Conservation (phyloP, 257 asterid species). For the Vinca minor region DNA sequence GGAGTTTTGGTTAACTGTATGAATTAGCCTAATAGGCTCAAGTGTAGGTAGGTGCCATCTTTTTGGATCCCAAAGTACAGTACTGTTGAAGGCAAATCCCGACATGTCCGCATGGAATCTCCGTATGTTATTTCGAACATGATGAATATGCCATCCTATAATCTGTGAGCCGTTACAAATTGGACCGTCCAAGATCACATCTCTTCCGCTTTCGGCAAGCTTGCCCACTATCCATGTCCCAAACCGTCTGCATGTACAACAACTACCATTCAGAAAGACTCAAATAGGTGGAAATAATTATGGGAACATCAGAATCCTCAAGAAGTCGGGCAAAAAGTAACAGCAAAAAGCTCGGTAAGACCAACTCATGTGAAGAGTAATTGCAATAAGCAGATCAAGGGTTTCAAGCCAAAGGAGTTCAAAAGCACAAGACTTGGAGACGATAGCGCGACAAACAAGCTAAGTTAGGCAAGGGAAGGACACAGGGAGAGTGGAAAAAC, state of each 20-base stretch:
- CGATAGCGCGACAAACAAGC: background rate
- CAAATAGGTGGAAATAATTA: background rate
- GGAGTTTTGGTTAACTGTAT: constrained; percentile 31
- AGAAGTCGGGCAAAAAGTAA: background rate
- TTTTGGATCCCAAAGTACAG: constrained; percentile 66
- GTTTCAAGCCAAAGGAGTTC: background rate
- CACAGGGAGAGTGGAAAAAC: background rate
- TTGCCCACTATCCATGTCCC: constrained; percentile 66
- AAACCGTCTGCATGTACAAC: constrained; percentile 48
- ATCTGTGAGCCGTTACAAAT: constrained; percentile 60
- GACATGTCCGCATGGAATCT: constrained; percentile 59
- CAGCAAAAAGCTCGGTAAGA: background rate
- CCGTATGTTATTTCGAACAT: constrained; percentile 20
- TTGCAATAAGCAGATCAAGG: background rate
- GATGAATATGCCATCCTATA: constrained; percentile 59
- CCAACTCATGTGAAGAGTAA: background rate
- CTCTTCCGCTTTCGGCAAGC: constrained; percentile 30
- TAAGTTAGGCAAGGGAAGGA: background rate
- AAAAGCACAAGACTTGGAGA: background rate
- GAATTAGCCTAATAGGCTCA: constrained; percentile 53
- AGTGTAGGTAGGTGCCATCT: constrained; percentile 58
- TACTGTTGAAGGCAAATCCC: constrained; percentile 74
- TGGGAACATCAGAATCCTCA: background rate
- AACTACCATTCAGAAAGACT: constrained; percentile 4
- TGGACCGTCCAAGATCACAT: constrained; percentile 53